Percentiles rank a stretch among this genome's conserved stretches.
Evolutionary conservation across 345 rosid genomes (phyloP).

Genomic region (Mercurialis annua): DNA sequence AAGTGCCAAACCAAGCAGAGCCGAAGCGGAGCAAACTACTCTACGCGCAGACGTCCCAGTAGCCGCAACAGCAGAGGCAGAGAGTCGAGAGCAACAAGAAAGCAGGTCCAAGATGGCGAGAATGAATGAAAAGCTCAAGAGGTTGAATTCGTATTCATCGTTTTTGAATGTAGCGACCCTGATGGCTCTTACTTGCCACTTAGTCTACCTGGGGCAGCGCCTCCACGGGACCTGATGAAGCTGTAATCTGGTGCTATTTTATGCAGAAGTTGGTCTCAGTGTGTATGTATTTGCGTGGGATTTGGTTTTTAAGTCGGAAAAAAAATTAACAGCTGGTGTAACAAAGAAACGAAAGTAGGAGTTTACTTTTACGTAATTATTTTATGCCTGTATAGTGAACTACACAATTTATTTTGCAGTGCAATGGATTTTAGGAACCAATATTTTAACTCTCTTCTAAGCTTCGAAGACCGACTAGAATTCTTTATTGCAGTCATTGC

Average conservation of each 20-base stretch:
- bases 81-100: constrained; percentile 26
- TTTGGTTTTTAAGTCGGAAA: no score
- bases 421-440: no score
- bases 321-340: background rate
- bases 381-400: no score
- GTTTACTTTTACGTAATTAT: no score
- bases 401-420: no score
- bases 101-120: constrained; percentile 22
- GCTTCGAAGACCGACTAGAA: no score
- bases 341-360: background rate
- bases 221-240: constrained; percentile 22
- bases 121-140: constrained; percentile 53
- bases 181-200: constrained; percentile 65
- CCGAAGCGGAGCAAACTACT: constrained; percentile 7
- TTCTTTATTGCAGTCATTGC: no score
- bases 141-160: constrained; percentile 61
- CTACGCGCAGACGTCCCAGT: background rate
- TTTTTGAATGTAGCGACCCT: constrained; percentile 49
- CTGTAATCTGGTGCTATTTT: no score
- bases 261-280: no score
- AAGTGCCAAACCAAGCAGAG: constrained; percentile 1
- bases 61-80: background rate
- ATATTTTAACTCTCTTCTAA: no score
- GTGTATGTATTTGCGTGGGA: background rate
- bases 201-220: constrained; percentile 52